A percentile compares a stretch with the other conserved stretches of the same genome.
Conservation (phyloP, 2,329 filamentous ascomycete genomes). For the Tolypocladium endophyticum region DNA sequence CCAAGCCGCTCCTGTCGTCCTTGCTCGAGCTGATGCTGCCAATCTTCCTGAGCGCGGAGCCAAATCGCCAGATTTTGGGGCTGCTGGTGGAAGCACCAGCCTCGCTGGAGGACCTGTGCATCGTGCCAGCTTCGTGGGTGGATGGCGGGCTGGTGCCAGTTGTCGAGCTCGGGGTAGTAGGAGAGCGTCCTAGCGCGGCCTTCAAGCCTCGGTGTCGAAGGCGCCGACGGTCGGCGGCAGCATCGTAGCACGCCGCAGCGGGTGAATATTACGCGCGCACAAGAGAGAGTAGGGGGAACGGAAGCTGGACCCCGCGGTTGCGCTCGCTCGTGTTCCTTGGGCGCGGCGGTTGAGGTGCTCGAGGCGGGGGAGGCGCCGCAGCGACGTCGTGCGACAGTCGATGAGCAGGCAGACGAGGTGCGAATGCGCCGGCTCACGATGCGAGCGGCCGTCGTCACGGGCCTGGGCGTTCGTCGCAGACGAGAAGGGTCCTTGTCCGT, state of each 20-base stretch:
- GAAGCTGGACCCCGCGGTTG: not conserved
- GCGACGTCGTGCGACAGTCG: not conserved
- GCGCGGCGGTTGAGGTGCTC: not conserved
- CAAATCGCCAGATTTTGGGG: slow-evolving; percentile 12
- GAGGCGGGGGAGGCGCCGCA: not conserved
- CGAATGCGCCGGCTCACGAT: not conserved
- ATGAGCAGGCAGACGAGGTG: not conserved
- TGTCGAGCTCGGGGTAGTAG: slow-evolving; percentile 1
- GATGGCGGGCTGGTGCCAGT: not conserved
- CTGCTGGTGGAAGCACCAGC: slow-evolving; percentile 8
- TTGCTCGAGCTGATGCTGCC: slow-evolving; percentile 10
- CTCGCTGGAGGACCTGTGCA: slow-evolving; percentile 19
- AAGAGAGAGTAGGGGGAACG: not conserved
- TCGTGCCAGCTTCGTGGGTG: slow-evolving; percentile 9
- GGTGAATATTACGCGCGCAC: not conserved
- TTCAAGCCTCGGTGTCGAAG: not conserved
- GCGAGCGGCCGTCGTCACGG: not conserved
- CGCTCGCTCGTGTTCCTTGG: not conserved
- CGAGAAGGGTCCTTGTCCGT: not conserved
- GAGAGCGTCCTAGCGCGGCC: not conserved
- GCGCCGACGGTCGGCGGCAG: not conserved
- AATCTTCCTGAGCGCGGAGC: slow-evolving; percentile 10
- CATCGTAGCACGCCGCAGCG: not conserved
- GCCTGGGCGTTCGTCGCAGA: not conserved
- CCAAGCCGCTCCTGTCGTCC: slow-evolving; percentile 8